Conservation (phyloP, 2,329 filamentous ascomycete genomes). For the Venturia effusa region DNA sequence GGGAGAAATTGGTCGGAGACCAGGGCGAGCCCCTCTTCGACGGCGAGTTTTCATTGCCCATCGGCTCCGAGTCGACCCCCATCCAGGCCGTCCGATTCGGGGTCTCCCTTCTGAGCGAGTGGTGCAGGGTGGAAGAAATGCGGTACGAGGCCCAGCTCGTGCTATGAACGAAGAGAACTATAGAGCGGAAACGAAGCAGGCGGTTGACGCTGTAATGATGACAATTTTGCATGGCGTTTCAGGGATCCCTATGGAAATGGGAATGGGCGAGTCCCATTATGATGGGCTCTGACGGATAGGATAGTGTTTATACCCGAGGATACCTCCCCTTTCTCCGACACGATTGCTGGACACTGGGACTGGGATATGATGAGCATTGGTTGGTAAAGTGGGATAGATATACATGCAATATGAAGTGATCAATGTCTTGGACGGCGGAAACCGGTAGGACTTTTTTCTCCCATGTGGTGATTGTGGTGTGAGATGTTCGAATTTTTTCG, state of each 20-base stretch:
- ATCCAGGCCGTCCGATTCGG: slow-evolving; percentile 35
- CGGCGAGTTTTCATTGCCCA: slow-evolving; percentile 29
- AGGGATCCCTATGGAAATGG: background rate
- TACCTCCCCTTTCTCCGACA: background rate
- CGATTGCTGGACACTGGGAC: background rate
- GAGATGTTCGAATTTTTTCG: too few species aligned
- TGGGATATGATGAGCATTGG: background rate
- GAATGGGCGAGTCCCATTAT: background rate
- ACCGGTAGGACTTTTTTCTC: too few species aligned
- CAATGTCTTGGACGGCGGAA: too few species aligned
- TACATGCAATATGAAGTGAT: background rate
- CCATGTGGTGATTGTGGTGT: too few species aligned
- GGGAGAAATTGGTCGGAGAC: slow-evolving; percentile 23
- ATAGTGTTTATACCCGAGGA: slow-evolving; percentile 4
- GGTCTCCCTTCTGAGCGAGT: slow-evolving; percentile 31
- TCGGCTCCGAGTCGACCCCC: slow-evolving; percentile 29
- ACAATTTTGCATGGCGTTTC: background rate
- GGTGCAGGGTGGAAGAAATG: slow-evolving; percentile 19
- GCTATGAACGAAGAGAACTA: background rate
- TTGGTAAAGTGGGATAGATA: background rate
- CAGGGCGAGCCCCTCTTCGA: slow-evolving; percentile 22
- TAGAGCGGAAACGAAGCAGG: background rate
- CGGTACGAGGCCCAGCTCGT: slow-evolving; percentile 10
- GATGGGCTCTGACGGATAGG: background rate
- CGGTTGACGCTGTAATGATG: background rate